Base-by-base conservation (phyloP, 768 basidiomycete species). In the Mycena floridula region DNA sequence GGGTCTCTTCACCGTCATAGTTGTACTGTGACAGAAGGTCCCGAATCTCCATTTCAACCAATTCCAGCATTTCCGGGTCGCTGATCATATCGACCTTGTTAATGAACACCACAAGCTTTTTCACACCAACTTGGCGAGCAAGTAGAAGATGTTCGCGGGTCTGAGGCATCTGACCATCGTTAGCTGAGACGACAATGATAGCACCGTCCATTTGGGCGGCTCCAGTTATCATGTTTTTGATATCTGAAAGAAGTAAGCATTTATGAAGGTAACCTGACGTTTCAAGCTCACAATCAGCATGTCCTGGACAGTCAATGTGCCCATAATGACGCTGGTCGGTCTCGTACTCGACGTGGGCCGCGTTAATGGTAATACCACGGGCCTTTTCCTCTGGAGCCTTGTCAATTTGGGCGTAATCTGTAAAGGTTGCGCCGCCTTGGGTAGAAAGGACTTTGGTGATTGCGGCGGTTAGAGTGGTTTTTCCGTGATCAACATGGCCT, bases 31-130 rank as follows among this genome's bases (percentile, higher is more conserved):
- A 69, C 20, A 99, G 77, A 9, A 99, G 76, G 60, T 99, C 96
- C 48, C 96, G 85, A 84, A 99, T 99, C 77, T 99, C 96, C 94
- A 99, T 98, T 56, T 99, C 96, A 49, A 99, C 96, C 48, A 99
- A 85, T 71, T 96, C 92, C 45, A 98, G 72, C 93, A 99, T 97
- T 75, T 99, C 96, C 5, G 85, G 81, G 76, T 99, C 96, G 49
- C 85, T 80, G 47, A 98, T 88, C 72, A 85, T 81, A 69, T 99
- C 96, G 49, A 99, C 84, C 70, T 99, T 99, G 86, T 99, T 99
- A 67, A 99, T 93, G 75, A 96, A 99, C 53, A 99, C 96, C 47
- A 98, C 92, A 27, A 99, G 81, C 65, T 85, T 88, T 70, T 94
- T 92, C 61, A 99, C 87, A 52, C 96, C 96, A 52, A 98, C 94